Conservation (phyloP, 129 eudicot genomes). For the Helichrysum umbraculigerum region DNA sequence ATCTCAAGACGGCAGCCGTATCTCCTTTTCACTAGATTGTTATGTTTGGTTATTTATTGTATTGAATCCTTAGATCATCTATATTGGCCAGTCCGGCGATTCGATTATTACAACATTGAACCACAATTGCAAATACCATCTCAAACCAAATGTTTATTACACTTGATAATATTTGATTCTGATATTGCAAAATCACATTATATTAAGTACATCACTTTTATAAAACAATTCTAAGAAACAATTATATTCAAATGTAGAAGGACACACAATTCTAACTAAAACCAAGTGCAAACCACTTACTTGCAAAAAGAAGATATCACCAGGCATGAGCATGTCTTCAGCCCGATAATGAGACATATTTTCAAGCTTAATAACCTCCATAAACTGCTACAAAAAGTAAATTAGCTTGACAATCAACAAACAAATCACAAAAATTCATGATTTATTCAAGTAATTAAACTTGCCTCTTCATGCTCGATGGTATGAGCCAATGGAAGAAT, state of each 20-base stretch:
- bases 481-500: constrained; percentile 98
- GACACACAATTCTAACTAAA: not conserved
- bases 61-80: no score
- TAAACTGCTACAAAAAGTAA: constrained; percentile 47
- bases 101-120: no score
- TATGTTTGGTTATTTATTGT: no score
- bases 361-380: constrained; percentile 95
- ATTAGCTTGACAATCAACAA: not conserved
- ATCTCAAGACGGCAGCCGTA: no score
- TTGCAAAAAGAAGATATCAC: constrained; percentile 90
- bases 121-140: no score
- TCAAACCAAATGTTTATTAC: no score
- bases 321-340: constrained; percentile 78
- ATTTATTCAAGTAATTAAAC: constrained; percentile 13
- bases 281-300: constrained; percentile 37
- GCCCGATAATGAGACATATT: constrained; percentile 58
- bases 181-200: no score
- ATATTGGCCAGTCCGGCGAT: no score
- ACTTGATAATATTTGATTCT: no score
- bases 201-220: not conserved
- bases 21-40: no score
- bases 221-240: not conserved
- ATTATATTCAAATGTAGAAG: not conserved
- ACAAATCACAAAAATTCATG: not conserved
- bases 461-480: constrained; percentile 90